A percentile compares a stretch with the other conserved stretches of the same genome.
Evolutionary conservation across 139 green algal species (phyloP).

Genomic region (Chlamydomonas sp.): DNA sequence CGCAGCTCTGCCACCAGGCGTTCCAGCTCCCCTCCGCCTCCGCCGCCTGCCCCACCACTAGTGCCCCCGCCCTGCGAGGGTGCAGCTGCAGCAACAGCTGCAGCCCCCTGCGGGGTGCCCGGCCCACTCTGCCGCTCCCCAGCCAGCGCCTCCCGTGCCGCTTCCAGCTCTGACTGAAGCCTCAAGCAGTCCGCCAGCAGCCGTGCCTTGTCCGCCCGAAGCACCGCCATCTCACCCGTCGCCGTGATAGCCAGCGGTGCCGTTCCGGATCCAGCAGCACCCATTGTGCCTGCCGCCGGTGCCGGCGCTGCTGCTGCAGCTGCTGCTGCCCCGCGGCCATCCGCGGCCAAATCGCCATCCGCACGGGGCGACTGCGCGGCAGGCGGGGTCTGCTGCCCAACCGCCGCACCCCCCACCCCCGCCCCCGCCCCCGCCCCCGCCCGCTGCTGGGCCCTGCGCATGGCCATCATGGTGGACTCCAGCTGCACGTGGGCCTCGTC

Average conservation of each 20-base stretch:
- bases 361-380: too few relatives aligned
- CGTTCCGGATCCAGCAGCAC: neutral
- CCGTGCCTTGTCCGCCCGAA: slow-evolving; percentile 1
- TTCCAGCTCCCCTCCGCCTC: neutral
- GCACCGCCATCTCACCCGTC: neutral
- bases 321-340: too few relatives aligned
- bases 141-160: neutral
- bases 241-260: neutral
- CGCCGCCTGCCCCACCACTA: neutral
- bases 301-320: too few relatives aligned
- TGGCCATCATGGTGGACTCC: too few relatives aligned
- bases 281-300: neutral
- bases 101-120: too few relatives aligned
- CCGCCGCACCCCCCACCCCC: too few relatives aligned
- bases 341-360: too few relatives aligned
- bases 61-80: too few relatives aligned
- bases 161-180: neutral
- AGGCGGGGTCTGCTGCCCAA: too few relatives aligned
- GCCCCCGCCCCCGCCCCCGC: too few relatives aligned
- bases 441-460: too few relatives aligned
- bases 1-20: neutral
- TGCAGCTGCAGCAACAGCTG: too few relatives aligned
- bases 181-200: slow-evolving; percentile 7
- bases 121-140: neutral
- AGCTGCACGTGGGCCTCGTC: neutral